phyloP scores from a whole-genome alignment of 2,329 filamentous ascomycete species.

The Ascochyta rabiei region DNA sequence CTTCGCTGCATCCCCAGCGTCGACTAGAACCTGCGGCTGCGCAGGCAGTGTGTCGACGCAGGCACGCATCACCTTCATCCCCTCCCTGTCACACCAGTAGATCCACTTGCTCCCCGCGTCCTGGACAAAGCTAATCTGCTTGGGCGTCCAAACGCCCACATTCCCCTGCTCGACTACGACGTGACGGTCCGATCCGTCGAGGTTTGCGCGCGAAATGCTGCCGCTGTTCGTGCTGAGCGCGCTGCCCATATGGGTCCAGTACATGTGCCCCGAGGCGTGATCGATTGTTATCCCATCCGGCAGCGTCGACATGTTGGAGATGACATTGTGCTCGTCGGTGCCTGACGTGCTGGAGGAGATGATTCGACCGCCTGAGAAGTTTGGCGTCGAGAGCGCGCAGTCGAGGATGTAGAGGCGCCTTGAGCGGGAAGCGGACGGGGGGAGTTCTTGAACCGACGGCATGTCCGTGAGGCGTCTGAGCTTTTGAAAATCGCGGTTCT shows the following conservation, averaged over 20 bases:
- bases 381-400: conserved; percentile 2
- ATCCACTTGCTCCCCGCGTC: conserved; percentile 31
- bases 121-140: conserved; percentile 44
- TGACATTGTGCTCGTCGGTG: background rate
- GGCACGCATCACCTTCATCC: conserved; percentile 43
- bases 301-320: conserved; percentile 8
- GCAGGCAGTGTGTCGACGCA: conserved; percentile 17
- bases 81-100: conserved; percentile 54
- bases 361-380: conserved; percentile 6
- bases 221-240: conserved; percentile 47
- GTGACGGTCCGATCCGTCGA: conserved; percentile 56
- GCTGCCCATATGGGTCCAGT: conserved; percentile 37
- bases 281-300: conserved; percentile 43
- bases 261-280: conserved; percentile 30
- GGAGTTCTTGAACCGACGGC: conserved; percentile 30
- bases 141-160: conserved; percentile 49
- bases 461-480: background rate
- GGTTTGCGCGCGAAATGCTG: conserved; percentile 51
- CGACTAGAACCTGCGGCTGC: conserved; percentile 9
- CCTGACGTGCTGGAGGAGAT: conserved; percentile 5
- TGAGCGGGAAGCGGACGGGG: background rate
- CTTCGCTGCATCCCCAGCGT: conserved; percentile 3
- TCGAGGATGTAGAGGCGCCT: conserved; percentile 12
- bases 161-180: conserved; percentile 52
- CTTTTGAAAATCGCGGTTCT: background rate